These are phyloP conservation scores for Zoysia pacifica DNA, from an alignment of 176 grass and related monocot species.

Conservation along the genomic window DNA sequence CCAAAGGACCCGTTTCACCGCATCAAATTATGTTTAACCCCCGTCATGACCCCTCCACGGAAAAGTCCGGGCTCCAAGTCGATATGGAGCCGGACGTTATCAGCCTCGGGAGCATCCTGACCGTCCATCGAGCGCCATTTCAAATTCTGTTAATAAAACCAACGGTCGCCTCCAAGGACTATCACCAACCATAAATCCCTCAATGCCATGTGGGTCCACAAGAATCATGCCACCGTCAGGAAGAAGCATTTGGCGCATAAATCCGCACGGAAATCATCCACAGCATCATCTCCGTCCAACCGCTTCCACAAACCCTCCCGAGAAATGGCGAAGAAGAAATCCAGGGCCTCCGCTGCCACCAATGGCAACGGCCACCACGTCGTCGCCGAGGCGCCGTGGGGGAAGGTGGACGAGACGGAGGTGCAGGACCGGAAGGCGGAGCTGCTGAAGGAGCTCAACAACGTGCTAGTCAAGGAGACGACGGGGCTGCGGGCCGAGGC, in stretches of 20 bases:
- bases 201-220: background rate
- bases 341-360: slow-evolving; percentile 6
- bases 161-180: slow-evolving; percentile 36
- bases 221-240: slow-evolving; percentile 2
- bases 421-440: slow-evolving; percentile 39
- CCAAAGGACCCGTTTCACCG: too few relatives aligned
- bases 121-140: slow-evolving; percentile 40
- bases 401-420: background rate
- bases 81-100: background rate
- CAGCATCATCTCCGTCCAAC: slow-evolving; percentile 22
- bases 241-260: background rate
- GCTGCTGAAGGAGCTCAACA: slow-evolving; percentile 66
- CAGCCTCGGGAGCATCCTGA: slow-evolving; percentile 9
- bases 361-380: slow-evolving; percentile 14
- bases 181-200: background rate
- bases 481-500: slow-evolving; percentile 55
- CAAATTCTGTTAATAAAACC: slow-evolving; percentile 32
- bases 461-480: slow-evolving; percentile 64
- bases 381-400: background rate
- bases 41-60: too few relatives aligned
- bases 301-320: slow-evolving; percentile 37
- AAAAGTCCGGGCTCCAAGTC: background rate
- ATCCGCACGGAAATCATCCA: slow-evolving; percentile 12
- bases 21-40: too few relatives aligned
- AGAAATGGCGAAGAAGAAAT: slow-evolving; percentile 73